Evolutionary conservation across 2,329 filamentous ascomycete genomes (phyloP), one percentile per base, ranked within the genome.

Genomic region (Purpureocillium takamizusanense): DNA sequence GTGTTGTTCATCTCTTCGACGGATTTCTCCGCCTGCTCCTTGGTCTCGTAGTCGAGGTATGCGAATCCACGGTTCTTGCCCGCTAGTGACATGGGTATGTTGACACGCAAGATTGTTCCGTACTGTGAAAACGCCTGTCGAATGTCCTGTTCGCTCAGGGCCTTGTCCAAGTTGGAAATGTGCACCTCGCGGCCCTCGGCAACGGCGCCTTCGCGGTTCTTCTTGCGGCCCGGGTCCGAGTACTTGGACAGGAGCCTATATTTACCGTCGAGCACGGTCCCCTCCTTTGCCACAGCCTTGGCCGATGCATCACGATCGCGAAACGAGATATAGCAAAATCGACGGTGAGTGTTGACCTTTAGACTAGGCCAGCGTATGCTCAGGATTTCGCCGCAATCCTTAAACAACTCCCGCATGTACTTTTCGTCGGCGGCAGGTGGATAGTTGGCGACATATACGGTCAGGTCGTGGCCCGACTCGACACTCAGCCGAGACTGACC

Each of bases 261-360:
- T 21, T 76, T 74, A 18, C 77, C 78, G 17, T 82, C 83, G 0
- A 94, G 61, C 16, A 79, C 57, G 40, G 72, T 80, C 18, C 83
- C 83, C 52, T 95, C 74, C 35, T 95, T 73, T 42, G 76, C 65
- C 1, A 81, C 82, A 1, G 89, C 89, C 35, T 75, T 77, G 30
- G 77, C 70, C 1, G 88, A 86, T 37, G 76, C 74, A n/a, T 72
- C 70, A 3, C 73, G 61, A 25, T 78, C 77, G 35, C 79, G 73
- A 56, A 95, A 95, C n/a, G 94, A 86, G 7, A 95, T 72, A 59
- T 98, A 98, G 66, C 89, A 95, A 65, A 98, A 98, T 17, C 92
- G 83, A 25, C 92, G 85, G 50, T 86, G 81, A 2, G 83, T 81
- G 52, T 95, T 90, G 59, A 75, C 88, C 57, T 94, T 94, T 37